A percentile compares a stretch with the other conserved stretches of the same genome.
phyloP scores from a whole-genome alignment of 257 asterid genomes.

The Anisodus acutangulus region DNA sequence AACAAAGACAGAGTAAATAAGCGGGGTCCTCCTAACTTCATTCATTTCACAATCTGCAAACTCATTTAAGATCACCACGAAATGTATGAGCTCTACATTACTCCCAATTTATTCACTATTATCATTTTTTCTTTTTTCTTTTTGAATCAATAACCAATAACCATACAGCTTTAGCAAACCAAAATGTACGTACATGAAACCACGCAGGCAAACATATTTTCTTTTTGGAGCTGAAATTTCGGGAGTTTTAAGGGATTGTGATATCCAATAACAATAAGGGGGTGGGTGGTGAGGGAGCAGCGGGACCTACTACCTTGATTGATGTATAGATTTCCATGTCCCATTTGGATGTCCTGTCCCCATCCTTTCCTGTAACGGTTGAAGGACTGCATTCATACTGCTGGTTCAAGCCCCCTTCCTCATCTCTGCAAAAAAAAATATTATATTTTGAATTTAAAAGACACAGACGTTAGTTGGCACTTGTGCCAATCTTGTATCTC shows the following conservation, averaged over 20 bases:
- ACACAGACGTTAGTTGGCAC: not conserved
- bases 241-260: conserved; percentile 32
- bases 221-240: conserved; percentile 27
- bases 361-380: conserved; percentile 15
- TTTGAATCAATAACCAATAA: not conserved
- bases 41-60: conserved; percentile 37
- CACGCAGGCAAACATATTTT: conserved; percentile 14
- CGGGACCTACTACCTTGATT: conserved; percentile 37
- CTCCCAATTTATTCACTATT: conserved; percentile 13
- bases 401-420: conserved; percentile 29
- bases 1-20: conserved; percentile 33
- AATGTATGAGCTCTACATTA: conserved; percentile 36
- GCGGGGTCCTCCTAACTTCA: conserved; percentile 41
- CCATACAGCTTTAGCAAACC: not conserved
- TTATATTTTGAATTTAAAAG: not conserved
- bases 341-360: conserved; percentile 32
- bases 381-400: conserved; percentile 4
- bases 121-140: not conserved
- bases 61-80: conserved; percentile 42
- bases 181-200: not conserved
- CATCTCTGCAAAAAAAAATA: not conserved
- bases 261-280: conserved; percentile 21
- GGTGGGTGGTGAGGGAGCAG: not conserved
- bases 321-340: conserved; percentile 38
- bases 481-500: conserved; percentile 23